Evolutionary conservation across 2,329 filamentous ascomycete species (phyloP).

Genomic region (Monosporascus ibericus): DNA sequence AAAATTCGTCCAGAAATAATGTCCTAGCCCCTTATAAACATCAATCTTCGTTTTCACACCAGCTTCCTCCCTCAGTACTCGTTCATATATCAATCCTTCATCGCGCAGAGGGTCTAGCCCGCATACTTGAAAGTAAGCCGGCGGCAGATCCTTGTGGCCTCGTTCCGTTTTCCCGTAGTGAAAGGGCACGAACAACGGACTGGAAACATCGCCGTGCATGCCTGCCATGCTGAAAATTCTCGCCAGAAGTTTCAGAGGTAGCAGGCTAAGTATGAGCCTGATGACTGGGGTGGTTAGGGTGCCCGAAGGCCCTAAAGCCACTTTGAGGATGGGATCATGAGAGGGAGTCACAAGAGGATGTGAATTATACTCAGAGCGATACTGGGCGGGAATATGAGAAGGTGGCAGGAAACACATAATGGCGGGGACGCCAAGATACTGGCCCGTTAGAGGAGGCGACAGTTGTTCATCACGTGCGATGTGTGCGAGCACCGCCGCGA

Average conservation of each 20-base stretch:
- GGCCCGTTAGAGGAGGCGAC: conserved; percentile 37
- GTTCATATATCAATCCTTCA: conserved; percentile 46
- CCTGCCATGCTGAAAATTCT: too few species aligned
- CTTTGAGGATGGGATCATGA: conserved; percentile 15
- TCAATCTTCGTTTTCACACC: conserved; percentile 37
- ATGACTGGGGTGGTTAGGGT: neutral
- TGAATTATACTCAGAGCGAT: conserved; percentile 19
- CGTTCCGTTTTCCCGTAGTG: conserved; percentile 9
- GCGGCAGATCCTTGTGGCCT: conserved; percentile 31
- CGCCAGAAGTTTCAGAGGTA: too few species aligned
- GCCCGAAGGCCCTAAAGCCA: conserved; percentile 1
- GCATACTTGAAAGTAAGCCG: conserved; percentile 43
- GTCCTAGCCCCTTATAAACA: conserved; percentile 18
- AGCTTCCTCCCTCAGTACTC: conserved; percentile 35
- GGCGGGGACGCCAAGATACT: conserved; percentile 37
- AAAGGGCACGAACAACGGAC: conserved; percentile 15
- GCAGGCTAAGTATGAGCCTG: too few species aligned
- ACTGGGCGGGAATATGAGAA: conserved; percentile 14
- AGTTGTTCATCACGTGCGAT: conserved; percentile 34
- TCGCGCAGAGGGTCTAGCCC: conserved; percentile 46
- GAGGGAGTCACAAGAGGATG: conserved; percentile 17
- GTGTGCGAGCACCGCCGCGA: conserved; percentile 32
- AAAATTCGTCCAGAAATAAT: conserved; percentile 24
- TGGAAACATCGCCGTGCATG: conserved; percentile 6
- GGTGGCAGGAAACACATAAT: conserved; percentile 18